Evolutionary conservation across 257 asterid species (phyloP).

Genomic region (Solanum tacnaense): DNA sequence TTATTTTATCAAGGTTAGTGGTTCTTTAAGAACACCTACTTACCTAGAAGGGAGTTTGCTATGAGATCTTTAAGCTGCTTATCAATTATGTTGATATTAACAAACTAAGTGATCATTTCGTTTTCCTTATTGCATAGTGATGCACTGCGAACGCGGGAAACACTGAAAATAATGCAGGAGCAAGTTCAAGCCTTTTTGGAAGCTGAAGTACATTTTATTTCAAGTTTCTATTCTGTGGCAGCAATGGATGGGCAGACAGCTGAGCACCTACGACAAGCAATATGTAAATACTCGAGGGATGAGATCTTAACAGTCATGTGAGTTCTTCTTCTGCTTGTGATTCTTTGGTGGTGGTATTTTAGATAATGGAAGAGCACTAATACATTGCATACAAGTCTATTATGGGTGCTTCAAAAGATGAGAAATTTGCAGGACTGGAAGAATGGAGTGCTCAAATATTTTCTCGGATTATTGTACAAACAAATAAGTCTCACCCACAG

Average conservation of each 20-base stretch:
- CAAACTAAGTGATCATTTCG: neutral
- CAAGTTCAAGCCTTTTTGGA: constrained; percentile 57
- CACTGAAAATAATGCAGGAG: constrained; percentile 80
- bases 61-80: neutral
- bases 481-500: neutral
- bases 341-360: neutral
- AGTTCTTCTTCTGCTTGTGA: constrained; percentile 23
- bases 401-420: neutral
- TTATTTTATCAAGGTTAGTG: constrained; percentile 65
- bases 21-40: neutral
- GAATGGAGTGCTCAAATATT: neutral
- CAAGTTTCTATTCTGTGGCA: constrained; percentile 90
- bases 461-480: neutral
- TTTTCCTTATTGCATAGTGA: constrained; percentile 43
- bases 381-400: neutral
- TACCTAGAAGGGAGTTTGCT: neutral
- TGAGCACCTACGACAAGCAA: constrained; percentile 61
- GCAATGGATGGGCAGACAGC: constrained; percentile 99
- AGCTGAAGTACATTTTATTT: constrained; percentile 70
- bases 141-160: constrained; percentile 78
- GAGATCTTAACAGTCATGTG: constrained; percentile 79
- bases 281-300: constrained; percentile 56
- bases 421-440: neutral
- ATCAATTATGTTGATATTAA: neutral
- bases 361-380: neutral